phyloP scores from a whole-genome alignment of 1,284 basidiomycete species.

The Trichosporon inkin region DNA sequence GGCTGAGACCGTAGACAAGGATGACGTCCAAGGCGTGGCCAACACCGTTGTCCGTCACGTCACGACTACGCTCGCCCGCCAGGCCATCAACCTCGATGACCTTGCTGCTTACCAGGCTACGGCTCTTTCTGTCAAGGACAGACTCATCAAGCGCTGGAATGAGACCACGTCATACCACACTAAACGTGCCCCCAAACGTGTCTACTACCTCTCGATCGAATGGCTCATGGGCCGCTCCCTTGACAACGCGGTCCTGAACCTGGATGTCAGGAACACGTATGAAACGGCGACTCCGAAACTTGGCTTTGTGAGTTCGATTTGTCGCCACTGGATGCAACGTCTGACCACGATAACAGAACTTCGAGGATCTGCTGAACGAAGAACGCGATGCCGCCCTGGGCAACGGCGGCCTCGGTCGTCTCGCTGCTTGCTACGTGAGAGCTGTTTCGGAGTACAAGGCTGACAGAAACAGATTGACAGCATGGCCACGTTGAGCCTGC shows the following conservation, averaged over 20 bases:
- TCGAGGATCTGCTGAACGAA: slow-evolving; percentile 77
- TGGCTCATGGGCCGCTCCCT: slow-evolving; percentile 73
- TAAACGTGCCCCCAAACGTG: slow-evolving; percentile 51
- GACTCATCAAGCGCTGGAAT: slow-evolving; percentile 60
- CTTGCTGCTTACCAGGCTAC: slow-evolving; percentile 51
- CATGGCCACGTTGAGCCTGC: slow-evolving; percentile 69
- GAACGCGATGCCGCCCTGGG: slow-evolving; percentile 87
- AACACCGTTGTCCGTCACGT: slow-evolving; percentile 74
- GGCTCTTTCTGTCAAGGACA: slow-evolving; percentile 71
- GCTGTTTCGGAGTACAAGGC: neutral
- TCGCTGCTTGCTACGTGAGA: slow-evolving; percentile 82
- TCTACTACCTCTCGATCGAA: slow-evolving; percentile 81
- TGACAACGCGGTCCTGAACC: slow-evolving; percentile 83
- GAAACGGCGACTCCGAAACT: slow-evolving; percentile 64
- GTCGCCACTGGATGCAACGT: neutral
- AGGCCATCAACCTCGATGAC: slow-evolving; percentile 79
- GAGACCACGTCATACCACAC: slow-evolving; percentile 49
- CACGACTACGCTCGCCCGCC: slow-evolving; percentile 79
- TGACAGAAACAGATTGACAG: slow-evolving; percentile 40
- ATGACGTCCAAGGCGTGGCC: slow-evolving; percentile 60
- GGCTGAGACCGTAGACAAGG: slow-evolving; percentile 33
- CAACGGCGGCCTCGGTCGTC: slow-evolving; percentile 75
- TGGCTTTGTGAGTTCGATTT: slow-evolving; percentile 54
- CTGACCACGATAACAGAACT: slow-evolving; percentile 50
- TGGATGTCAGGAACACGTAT: slow-evolving; percentile 73